These are phyloP conservation scores for Aspergillus sp. DNA, from an alignment of 2,329 filamentous ascomycete genomes.

Conservation along the genomic window DNA sequence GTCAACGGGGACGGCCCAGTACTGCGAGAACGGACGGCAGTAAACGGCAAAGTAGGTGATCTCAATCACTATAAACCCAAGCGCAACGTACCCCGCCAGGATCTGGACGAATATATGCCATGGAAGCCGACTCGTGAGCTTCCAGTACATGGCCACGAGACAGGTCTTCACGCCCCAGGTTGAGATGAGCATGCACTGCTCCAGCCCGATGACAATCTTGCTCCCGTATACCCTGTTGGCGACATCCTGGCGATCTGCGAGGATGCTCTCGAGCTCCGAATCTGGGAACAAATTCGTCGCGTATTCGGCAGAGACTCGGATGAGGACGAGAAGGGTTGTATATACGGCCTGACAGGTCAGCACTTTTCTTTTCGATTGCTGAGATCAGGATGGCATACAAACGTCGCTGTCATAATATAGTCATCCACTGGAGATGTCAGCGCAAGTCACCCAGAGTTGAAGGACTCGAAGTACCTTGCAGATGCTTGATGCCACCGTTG, in stretches of 20 bases:
- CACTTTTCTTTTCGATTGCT: background rate
- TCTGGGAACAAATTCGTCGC: slow-evolving; percentile 14
- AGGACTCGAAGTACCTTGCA: background rate
- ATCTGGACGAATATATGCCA: slow-evolving; percentile 15
- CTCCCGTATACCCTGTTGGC: slow-evolving; percentile 8
- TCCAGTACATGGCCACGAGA: slow-evolving; percentile 14
- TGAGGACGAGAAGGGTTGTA: slow-evolving; percentile 15
- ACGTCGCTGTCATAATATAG: slow-evolving; percentile 14
- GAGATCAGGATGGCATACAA: background rate
- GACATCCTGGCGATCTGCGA: background rate
- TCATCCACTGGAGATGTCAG: slow-evolving; percentile 3
- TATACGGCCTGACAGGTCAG: slow-evolving; percentile 12
- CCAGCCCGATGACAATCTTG: slow-evolving; percentile 16
- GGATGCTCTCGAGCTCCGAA: background rate
- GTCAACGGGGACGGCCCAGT: slow-evolving; percentile 53
- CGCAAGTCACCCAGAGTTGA: background rate
- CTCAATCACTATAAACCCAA: slow-evolving; percentile 54
- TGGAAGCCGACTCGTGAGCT: background rate
- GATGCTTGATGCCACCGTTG: slow-evolving; percentile 4
- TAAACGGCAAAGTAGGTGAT: slow-evolving; percentile 55
- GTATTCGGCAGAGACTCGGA: slow-evolving; percentile 15
- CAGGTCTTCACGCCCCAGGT: slow-evolving; percentile 17
- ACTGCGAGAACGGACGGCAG: slow-evolving; percentile 55
- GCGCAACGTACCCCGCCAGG: slow-evolving; percentile 42
- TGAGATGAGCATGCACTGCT: slow-evolving; percentile 14